Percentiles rank a stretch among this genome's conserved stretches.
These are phyloP conservation scores for Melanogaster broomeanus DNA, from an alignment of 768 basidiomycete genomes.

Conservation along the genomic window DNA sequence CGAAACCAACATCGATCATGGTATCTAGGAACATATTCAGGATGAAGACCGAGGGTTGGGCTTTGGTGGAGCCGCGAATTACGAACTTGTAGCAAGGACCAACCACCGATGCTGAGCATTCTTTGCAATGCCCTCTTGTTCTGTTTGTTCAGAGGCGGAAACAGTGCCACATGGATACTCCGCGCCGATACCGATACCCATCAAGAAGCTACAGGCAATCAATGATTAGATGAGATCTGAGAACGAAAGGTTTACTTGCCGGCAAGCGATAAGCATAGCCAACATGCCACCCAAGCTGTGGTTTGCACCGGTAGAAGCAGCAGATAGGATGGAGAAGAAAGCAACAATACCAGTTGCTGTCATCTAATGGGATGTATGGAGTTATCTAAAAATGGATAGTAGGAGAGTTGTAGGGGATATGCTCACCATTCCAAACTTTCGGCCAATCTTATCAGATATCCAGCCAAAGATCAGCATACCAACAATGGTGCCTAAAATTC, in stretches of 20 bases:
- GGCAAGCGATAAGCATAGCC: constrained; percentile 76
- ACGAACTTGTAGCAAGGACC: constrained; percentile 83
- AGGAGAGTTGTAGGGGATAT: neutral
- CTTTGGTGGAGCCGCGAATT: neutral
- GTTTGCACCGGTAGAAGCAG: constrained; percentile 79
- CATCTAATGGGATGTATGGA: constrained; percentile 51
- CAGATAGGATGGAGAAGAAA: constrained; percentile 80
- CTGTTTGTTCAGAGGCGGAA: constrained; percentile 87
- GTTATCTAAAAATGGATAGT: constrained; percentile 1
- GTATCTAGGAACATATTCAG: constrained; percentile 45
- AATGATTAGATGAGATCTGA: neutral
- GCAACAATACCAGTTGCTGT: constrained; percentile 80
- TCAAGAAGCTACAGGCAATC: constrained; percentile 59
- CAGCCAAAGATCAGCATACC: constrained; percentile 86
- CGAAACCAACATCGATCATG: constrained; percentile 88
- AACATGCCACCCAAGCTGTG: constrained; percentile 70
- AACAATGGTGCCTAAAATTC: constrained; percentile 77
- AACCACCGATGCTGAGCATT: constrained; percentile 86
- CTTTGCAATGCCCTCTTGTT: constrained; percentile 76
- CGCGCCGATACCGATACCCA: constrained; percentile 87
- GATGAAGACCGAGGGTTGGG: neutral
- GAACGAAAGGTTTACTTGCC: constrained; percentile 42
- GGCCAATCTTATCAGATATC: constrained; percentile 82
- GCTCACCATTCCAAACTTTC: constrained; percentile 84
- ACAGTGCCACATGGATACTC: constrained; percentile 92